phyloP scores from a whole-genome alignment of 108 stramenopile genomes.

The Aurantiochytrium sp. region DNA sequence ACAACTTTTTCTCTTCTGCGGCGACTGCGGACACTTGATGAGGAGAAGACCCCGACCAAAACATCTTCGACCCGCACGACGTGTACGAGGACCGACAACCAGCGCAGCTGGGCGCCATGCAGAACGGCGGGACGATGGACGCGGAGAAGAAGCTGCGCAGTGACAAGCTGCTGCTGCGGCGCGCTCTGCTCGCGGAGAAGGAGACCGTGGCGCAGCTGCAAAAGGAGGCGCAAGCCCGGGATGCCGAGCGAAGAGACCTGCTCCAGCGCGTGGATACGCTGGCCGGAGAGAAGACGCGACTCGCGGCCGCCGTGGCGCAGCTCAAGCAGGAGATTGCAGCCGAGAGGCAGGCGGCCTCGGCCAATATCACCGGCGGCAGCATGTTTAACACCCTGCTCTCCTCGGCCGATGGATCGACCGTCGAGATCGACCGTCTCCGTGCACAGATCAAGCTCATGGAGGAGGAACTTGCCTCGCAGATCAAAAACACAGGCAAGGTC shows the following conservation, averaged over 20 bases:
- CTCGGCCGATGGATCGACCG: neutral
- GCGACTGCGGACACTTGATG: too few species aligned
- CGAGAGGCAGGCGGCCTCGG: neutral
- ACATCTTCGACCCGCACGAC: too few species aligned
- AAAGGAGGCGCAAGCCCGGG: neutral
- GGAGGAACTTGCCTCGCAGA: neutral
- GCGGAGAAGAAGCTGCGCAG: neutral
- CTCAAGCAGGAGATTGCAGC: neutral
- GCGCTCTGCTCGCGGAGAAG: neutral
- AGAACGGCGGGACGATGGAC: too few species aligned
- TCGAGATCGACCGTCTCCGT: neutral
- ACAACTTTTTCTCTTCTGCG: too few species aligned
- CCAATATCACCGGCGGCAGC: neutral
- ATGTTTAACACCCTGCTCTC: conserved; percentile 5
- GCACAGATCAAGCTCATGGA: neutral
- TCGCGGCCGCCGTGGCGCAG: neutral
- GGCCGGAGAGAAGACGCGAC: neutral
- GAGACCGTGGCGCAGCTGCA: neutral
- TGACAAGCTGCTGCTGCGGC: neutral
- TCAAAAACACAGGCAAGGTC: neutral
- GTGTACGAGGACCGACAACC: too few species aligned
- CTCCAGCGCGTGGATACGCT: neutral
- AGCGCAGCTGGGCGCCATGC: too few species aligned
- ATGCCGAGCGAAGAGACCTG: neutral
- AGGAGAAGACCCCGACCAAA: too few species aligned